Evolutionary conservation across 2,329 filamentous ascomycete genomes (phyloP).

Genomic region (Arthrobotrys sinensis): DNA sequence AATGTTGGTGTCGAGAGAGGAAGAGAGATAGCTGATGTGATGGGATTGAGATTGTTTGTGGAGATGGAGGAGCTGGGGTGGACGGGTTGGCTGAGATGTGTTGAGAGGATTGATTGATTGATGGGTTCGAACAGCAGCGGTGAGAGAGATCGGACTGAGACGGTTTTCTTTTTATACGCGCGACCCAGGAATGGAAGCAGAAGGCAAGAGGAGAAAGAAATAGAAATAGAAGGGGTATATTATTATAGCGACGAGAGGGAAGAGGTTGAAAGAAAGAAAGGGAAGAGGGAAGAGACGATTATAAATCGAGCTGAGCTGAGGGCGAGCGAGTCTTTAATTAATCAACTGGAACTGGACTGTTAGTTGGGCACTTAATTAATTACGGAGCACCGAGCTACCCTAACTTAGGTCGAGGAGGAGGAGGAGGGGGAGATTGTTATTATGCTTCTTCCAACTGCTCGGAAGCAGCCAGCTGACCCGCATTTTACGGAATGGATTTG

Average conservation of each 20-base stretch:
- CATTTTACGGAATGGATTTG: slow-evolving; percentile 60
- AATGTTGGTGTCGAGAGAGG: not conserved
- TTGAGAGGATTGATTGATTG: not conserved
- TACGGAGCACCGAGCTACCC: not conserved
- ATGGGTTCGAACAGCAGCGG: too few species aligned
- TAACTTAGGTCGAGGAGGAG: not conserved
- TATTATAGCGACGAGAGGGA: not conserved
- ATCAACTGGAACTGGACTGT: not conserved
- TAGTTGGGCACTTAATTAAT: not conserved
- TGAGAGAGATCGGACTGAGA: too few species aligned
- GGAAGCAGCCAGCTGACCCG: slow-evolving; percentile 54
- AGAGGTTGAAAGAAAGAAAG: not conserved
- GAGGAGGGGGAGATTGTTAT: slow-evolving; percentile 15
- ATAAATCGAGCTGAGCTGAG: slow-evolving; percentile 19
- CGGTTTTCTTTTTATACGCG: too few species aligned
- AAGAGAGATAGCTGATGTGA: not conserved
- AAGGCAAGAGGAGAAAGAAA: not conserved
- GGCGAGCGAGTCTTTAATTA: slow-evolving; percentile 2
- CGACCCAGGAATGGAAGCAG: not conserved
- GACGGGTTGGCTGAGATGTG: too few species aligned
- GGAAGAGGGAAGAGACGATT: slow-evolving; percentile 31
- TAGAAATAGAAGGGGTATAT: slow-evolving; percentile 11
- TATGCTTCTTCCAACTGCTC: slow-evolving; percentile 32
- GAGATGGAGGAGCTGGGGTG: too few species aligned
- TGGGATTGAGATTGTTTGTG: not conserved